A percentile compares a stretch with the other conserved stretches of the same genome.
These are phyloP conservation scores for Penicillium bialowiezense DNA, from an alignment of 495 filamentous ascomycete genomes.

Conservation along the genomic window DNA sequence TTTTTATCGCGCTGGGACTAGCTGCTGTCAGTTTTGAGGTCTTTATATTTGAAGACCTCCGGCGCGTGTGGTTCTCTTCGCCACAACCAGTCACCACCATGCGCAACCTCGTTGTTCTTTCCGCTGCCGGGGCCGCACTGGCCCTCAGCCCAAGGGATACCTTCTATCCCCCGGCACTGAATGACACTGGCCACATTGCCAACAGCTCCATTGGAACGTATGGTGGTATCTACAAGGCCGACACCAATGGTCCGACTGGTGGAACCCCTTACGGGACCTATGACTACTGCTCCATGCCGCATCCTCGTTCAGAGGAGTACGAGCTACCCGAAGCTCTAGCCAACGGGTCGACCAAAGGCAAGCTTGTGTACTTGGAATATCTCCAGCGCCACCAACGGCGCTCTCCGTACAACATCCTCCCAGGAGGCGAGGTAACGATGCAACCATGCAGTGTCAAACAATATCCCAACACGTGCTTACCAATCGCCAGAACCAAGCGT, in stretches of 20 bases:
- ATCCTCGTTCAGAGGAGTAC: constrained; percentile 38
- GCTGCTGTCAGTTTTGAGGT: not conserved
- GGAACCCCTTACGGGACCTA: constrained; percentile 28
- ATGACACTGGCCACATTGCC: constrained; percentile 38
- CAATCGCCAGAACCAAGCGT: constrained; percentile 35
- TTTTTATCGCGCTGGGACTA: not conserved
- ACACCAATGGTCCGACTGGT: constrained; percentile 24
- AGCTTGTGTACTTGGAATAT: constrained; percentile 40
- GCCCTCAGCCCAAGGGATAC: constrained; percentile 24
- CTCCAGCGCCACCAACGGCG: constrained; percentile 43
- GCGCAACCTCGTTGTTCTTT: constrained; percentile 12
- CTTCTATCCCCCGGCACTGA: constrained; percentile 40
- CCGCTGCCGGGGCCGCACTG: constrained; percentile 6
- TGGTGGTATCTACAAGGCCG: constrained; percentile 39
- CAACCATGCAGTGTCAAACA: not conserved
- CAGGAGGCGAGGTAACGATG: constrained; percentile 34
- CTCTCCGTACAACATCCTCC: constrained; percentile 42
- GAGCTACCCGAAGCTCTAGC: constrained; percentile 25
- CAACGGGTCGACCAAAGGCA: constrained; percentile 26
- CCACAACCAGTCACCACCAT: constrained; percentile 5
- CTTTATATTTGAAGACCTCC: not conserved
- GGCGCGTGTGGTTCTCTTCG: not conserved
- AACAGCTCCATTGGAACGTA: constrained; percentile 39
- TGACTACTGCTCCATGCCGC: constrained; percentile 47
- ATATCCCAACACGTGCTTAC: not conserved